These are phyloP conservation scores for Oryza glaberrima DNA, from an alignment of 176 grass and related monocot genomes.

Conservation along the genomic window DNA sequence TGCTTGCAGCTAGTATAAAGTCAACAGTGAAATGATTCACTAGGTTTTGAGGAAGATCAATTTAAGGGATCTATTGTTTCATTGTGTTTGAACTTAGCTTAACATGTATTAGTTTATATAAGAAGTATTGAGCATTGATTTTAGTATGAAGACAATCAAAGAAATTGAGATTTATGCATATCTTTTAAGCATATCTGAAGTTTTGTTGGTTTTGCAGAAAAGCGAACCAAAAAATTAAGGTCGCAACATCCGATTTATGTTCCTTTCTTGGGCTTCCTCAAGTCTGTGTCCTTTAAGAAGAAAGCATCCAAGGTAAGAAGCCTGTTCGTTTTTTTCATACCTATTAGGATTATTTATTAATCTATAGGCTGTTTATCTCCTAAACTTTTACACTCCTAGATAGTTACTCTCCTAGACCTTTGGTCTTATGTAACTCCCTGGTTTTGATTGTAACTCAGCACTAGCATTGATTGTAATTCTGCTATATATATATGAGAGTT, in stretches of 20 bases:
- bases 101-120: background rate
- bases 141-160: background rate
- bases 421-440: no score
- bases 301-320: constrained; percentile 56
- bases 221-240: constrained; percentile 47
- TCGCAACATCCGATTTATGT: constrained; percentile 38
- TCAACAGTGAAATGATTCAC: background rate
- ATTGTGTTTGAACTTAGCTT: constrained; percentile 6
- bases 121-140: background rate
- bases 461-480: no score
- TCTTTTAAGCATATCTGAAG: constrained; percentile 23
- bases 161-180: background rate
- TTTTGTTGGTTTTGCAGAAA: constrained; percentile 57
- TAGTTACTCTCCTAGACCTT: no score
- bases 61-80: background rate
- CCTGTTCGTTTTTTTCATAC: constrained; percentile 5
- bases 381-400: no score
- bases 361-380: no score
- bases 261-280: constrained; percentile 69
- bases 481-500: no score
- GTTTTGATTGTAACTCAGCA: no score
- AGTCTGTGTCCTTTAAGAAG: constrained; percentile 62
- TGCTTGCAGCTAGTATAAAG: background rate
- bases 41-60: background rate
- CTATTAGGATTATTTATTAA: background rate